Conservation (phyloP, 108 stramenopile species). For the Cyclotella distinguenda region DNA sequence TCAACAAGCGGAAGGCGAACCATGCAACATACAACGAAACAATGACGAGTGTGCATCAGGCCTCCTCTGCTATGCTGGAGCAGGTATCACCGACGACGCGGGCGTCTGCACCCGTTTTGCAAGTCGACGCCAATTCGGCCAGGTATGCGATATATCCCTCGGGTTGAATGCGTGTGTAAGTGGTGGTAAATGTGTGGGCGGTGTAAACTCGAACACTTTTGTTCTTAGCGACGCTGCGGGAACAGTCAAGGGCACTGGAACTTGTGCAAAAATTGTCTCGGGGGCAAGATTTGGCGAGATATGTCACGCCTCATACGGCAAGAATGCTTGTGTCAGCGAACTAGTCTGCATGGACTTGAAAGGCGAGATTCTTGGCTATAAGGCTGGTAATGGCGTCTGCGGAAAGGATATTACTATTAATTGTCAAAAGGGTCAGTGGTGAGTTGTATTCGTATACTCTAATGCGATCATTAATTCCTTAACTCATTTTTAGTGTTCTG, state of each 20-base stretch:
- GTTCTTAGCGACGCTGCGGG: not conserved
- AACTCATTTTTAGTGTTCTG: too few relatives aligned
- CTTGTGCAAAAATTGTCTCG: not conserved
- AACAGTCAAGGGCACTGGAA: not conserved
- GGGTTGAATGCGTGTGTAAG: not conserved
- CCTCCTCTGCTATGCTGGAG: slow-evolving; percentile 6
- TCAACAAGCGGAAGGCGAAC: slow-evolving; percentile 9
- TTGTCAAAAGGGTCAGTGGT: too few relatives aligned
- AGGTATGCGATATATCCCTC: slow-evolving; percentile 12
- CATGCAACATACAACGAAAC: slow-evolving; percentile 6
- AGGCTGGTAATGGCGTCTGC: slow-evolving; percentile 1
- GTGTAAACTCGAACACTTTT: not conserved
- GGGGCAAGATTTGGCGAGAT: not conserved
- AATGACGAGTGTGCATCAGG: slow-evolving; percentile 5
- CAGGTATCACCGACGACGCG: not conserved
- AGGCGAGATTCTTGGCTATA: not conserved
- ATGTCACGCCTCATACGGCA: slow-evolving; percentile 14
- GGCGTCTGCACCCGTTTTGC: slow-evolving; percentile 5
- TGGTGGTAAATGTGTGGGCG: not conserved
- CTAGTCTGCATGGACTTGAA: slow-evolving; percentile 7
- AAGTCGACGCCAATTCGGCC: not conserved
- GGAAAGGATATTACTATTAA: too few relatives aligned
- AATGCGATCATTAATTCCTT: too few relatives aligned
- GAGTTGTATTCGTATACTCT: too few relatives aligned
- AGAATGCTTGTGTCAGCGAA: not conserved